Evolutionary conservation across 306 rosid species (phyloP), one percentile per base, ranked within the genome.

Genomic region (Trifolium subterraneum): DNA sequence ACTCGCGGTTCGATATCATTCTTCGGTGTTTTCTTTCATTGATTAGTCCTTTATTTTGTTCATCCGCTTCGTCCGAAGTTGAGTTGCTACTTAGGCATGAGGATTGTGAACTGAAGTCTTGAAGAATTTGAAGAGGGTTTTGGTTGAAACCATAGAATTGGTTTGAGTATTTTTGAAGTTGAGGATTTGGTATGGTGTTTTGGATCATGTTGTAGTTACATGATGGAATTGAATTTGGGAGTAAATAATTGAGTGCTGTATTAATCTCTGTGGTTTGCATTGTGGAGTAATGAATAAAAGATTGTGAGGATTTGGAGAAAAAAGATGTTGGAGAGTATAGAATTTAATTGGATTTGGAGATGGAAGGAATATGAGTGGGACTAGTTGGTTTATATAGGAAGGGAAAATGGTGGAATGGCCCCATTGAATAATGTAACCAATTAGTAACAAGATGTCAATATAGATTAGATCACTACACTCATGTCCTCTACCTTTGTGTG

Each of bases 1-100:
- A 95, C 16, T 95, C 99, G 10, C 99, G 82, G 80, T 95, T 95
- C 0, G 99, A 95, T 83, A 95, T 90, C 98, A 90, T 95, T 83
- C 99, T 80, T 48, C 99, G 77, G 62, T 92, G 93, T 41, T 95
- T 95, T 81, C 98, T 88, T 84, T 95, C 99, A 2, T 79, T 87
- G 85, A 95, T 92, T 70, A 91, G 88, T 10, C 91, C 77, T 22
- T 77, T 88, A 77, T 20, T 90, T 1, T 88, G 92, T 68, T 92
- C 96, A 14, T 94, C 97, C 19, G 96, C 93, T 73, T 91, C 97
- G 50, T 91, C 96, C 7, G 97, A 91, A 31, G 96, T 94, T 23
- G 96, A 89, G 72, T 90, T 94, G 77, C 85, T 86, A 85, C 96
- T 92, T 74, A 93, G 84, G 56, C 88, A 84, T 13, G 90, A 77